phyloP scores from a whole-genome alignment of 192 early-diverging fungal species.

The Coemansia sp. region DNA sequence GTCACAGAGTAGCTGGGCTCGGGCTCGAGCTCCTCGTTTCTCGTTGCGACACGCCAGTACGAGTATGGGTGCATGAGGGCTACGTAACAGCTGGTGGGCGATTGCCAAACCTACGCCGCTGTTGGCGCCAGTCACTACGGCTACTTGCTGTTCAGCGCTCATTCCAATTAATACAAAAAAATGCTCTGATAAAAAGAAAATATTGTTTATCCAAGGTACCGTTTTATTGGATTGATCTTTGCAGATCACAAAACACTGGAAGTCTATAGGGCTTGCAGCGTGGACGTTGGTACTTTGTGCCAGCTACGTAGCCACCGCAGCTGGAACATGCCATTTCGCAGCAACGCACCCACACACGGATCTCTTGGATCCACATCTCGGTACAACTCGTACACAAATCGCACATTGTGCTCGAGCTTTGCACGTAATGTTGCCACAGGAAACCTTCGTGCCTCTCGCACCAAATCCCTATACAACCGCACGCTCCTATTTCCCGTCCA shows the following conservation, averaged over 20 bases:
- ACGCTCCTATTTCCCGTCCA: not conserved
- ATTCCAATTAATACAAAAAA: too few relatives aligned
- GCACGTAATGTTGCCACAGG: slow-evolving; percentile 21
- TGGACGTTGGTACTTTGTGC: not conserved
- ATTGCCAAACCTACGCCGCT: slow-evolving; percentile 48
- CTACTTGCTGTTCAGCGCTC: not conserved
- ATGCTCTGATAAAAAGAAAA: too few relatives aligned
- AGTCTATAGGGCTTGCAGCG: too few relatives aligned
- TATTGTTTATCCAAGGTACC: too few relatives aligned
- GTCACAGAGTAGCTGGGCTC: slow-evolving; percentile 8
- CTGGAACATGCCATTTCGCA: slow-evolving; percentile 23
- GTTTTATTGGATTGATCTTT: too few relatives aligned
- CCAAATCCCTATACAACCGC: slow-evolving; percentile 25
- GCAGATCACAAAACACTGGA: too few relatives aligned
- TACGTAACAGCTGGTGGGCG: slow-evolving; percentile 16
- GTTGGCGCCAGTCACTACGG: slow-evolving; percentile 45
- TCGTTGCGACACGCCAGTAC: slow-evolving; percentile 52
- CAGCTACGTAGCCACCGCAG: slow-evolving; percentile 32
- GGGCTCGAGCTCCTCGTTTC: slow-evolving; percentile 21
- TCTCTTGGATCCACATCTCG: slow-evolving; percentile 21
- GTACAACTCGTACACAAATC: slow-evolving; percentile 50
- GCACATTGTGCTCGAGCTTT: slow-evolving; percentile 38
- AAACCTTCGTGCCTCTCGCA: slow-evolving; percentile 16
- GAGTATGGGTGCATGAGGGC: slow-evolving; percentile 5
- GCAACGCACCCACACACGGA: slow-evolving; percentile 4